Percentiles rank a stretch among this genome's conserved stretches.
Conservation (phyloP, 2,329 filamentous ascomycete species). For the Fusarium sp. region DNA sequence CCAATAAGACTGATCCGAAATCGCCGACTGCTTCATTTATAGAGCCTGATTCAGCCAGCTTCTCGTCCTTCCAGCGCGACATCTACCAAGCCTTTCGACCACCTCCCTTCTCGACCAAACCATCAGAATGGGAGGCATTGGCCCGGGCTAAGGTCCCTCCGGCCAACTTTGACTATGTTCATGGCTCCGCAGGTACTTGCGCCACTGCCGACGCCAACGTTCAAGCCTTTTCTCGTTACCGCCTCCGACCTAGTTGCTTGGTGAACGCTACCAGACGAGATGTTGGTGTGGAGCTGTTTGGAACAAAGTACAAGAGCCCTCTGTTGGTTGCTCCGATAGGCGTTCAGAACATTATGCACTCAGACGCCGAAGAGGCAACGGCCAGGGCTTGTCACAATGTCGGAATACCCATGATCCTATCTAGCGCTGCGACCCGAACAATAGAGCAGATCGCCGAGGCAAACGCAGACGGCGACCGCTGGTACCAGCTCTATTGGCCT, state of each 20-base stretch:
- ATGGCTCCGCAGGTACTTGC: conserved; percentile 71
- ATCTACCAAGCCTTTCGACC: conserved; percentile 41
- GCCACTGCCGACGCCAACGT: conserved; percentile 71
- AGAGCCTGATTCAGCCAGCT: conserved; percentile 31
- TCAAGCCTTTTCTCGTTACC: conserved; percentile 65
- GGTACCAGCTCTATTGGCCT: conserved; percentile 80
- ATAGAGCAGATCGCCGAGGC: conserved; percentile 76
- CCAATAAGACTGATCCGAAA: neutral
- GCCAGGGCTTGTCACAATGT: conserved; percentile 71
- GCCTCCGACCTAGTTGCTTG: conserved; percentile 66
- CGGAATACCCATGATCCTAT: conserved; percentile 74
- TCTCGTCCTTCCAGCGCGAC: conserved; percentile 38
- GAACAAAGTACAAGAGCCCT: conserved; percentile 56
- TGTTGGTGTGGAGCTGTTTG: conserved; percentile 65
- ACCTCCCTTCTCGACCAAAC: conserved; percentile 36
- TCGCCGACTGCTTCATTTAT: conserved; percentile 13
- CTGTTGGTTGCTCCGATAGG: conserved; percentile 76
- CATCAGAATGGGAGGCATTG: conserved; percentile 36
- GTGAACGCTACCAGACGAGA: conserved; percentile 58
- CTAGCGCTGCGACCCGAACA: conserved; percentile 71
- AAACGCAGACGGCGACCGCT: conserved; percentile 68
- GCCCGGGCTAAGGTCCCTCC: conserved; percentile 32
- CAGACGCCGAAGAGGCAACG: conserved; percentile 72
- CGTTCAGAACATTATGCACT: conserved; percentile 75
- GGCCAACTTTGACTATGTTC: conserved; percentile 67